Evolutionary conservation across 192 early-diverging fungal species (phyloP).

Genomic region (Linnemannia hyalina): DNA sequence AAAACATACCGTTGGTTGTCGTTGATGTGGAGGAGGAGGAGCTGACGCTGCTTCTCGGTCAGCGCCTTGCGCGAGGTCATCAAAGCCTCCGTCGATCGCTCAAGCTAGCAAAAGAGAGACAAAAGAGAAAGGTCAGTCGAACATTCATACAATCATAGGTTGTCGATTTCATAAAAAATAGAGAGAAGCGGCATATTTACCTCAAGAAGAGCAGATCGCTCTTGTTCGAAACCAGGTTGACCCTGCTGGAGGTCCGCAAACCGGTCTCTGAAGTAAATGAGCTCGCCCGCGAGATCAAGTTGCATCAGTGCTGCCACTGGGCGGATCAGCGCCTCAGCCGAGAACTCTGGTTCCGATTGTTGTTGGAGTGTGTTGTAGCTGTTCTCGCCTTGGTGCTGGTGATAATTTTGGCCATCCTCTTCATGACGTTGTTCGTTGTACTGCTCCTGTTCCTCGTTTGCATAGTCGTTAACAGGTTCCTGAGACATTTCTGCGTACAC

Average conservation of each 20-base stretch:
- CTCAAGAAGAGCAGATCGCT: not conserved
- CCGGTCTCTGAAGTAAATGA: not conserved
- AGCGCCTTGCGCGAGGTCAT: not conserved
- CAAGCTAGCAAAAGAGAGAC: not conserved
- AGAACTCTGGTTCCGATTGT: not conserved
- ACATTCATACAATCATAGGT: not conserved
- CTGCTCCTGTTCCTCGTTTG: not conserved
- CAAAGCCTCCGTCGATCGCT: slow-evolving; percentile 6
- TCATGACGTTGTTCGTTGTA: not conserved
- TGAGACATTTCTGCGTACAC: not conserved
- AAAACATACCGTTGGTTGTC: slow-evolving; percentile 10
- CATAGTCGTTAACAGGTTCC: not conserved
- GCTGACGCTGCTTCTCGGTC: slow-evolving; percentile 17
- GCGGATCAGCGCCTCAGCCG: not conserved
- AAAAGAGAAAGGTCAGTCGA: not conserved
- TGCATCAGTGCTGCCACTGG: not conserved
- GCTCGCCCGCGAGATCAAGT: not conserved
- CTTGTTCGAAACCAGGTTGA: not conserved
- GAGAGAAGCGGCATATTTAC: not conserved
- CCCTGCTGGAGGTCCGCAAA: not conserved
- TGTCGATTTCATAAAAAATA: not conserved
- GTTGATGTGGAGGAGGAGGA: slow-evolving; percentile 21
- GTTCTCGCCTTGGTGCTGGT: not conserved
- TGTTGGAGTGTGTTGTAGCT: not conserved
- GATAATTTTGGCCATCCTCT: not conserved